Base-by-base conservation (phyloP, 345 rosid genomes). In the Salix koriyanagi region DNA sequence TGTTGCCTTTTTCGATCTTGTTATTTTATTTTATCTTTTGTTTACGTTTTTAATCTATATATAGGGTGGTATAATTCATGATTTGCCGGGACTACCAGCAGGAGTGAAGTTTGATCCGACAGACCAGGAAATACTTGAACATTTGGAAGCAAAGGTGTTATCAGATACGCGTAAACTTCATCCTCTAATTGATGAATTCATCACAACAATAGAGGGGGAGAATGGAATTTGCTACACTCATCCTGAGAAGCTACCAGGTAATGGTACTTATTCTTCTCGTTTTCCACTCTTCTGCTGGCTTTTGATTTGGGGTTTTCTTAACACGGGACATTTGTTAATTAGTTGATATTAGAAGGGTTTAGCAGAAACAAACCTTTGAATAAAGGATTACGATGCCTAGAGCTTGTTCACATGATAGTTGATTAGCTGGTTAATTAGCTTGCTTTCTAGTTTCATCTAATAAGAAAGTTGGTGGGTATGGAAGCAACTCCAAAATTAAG, bases 91-190 rank as follows among this genome's bases (percentile, higher is more conserved):
- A 16, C 77, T 96, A 65, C 99, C 99, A 3, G 96, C 97, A 0
- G 99, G 99, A 67, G 97, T 92, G 77, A 96, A 91, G 74, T 96
- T 96, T 46, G 97, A 96, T 76, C 99, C 99, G 26, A 90, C 89
- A 1, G 99, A 95, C 75, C 92, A 85, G 77, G 99, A 95, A 81
- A 95, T 95, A 48, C 84, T 95, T n/a, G 88, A 88, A 83, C 96
- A 93, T 84, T 84, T 95, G 71, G 97, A 89, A 74, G 97, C 97
- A 0, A 96, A 96, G 79, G 85, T 86, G 11, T 75, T 84, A 64
- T 85, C 90, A 0, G 94, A 89, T 79, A 72, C 36, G 36, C 76
- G 83, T 21, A 90, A 90, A 77, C 80, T 91, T 73, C 98, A 96
- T 83, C 98, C 98, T 50, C 86, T 96, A 36, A 92, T 92, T 6